phyloP scores from a whole-genome alignment of 176 grass and related monocot species.

The Avena sativa region DNA sequence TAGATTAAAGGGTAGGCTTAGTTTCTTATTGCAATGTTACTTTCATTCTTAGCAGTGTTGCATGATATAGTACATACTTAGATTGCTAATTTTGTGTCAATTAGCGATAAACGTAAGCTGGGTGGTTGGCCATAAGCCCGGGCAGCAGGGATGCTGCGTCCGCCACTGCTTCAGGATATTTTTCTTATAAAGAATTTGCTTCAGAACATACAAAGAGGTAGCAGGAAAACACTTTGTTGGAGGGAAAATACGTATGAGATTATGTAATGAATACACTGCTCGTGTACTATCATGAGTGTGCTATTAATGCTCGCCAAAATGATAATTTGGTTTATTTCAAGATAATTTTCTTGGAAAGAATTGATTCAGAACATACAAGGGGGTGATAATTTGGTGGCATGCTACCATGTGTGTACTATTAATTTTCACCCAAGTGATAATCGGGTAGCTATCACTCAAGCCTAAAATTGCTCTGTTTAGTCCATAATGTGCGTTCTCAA shows the following conservation, averaged over 20 bases:
- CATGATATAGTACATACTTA: too few species aligned
- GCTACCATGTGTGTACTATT: background rate
- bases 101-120: too few species aligned
- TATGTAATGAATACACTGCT: background rate
- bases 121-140: too few species aligned
- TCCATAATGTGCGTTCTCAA: background rate
- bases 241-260: too few species aligned
- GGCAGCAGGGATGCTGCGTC: too few species aligned
- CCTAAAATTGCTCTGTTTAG: background rate
- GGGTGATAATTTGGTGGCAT: too few species aligned
- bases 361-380: background rate
- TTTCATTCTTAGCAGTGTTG: background rate
- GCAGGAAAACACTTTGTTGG: too few species aligned
- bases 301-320: background rate
- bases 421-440: background rate
- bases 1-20: background rate
- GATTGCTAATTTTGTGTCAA: too few species aligned
- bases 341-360: background rate
- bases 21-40: too few species aligned
- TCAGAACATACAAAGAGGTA: background rate
- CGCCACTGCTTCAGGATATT: background rate
- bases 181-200: background rate
- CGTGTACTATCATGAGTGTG: too few species aligned
- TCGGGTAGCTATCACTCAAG: background rate
- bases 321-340: too few species aligned